phyloP scores from a whole-genome alignment of 306 rosid species.

The Datisca glomerata region DNA sequence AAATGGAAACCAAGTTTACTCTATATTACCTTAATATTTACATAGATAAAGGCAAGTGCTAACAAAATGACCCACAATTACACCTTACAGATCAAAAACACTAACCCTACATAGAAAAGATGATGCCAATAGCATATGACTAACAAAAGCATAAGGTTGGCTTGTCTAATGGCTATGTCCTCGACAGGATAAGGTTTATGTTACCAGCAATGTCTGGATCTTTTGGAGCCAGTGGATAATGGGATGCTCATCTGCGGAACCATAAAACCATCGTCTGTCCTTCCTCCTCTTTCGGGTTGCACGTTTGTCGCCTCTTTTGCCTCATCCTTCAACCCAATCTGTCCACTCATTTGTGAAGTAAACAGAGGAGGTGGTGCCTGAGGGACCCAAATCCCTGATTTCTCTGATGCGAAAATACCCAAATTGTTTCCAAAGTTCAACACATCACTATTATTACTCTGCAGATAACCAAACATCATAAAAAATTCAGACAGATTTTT shows the following conservation, averaged over 20 bases:
- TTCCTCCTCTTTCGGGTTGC: slow-evolving; percentile 12
- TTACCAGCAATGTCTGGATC: slow-evolving; percentile 40
- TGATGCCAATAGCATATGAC: too few relatives aligned
- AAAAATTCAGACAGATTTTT: background rate
- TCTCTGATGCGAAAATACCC: slow-evolving; percentile 16
- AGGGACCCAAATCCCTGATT: slow-evolving; percentile 54
- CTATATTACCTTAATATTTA: too few relatives aligned
- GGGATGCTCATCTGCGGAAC: slow-evolving; percentile 53
- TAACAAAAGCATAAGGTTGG: too few relatives aligned
- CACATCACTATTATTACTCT: slow-evolving; percentile 32
- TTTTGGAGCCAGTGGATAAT: too few relatives aligned
- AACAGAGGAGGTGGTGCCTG: slow-evolving; percentile 30
- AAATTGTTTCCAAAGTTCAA: too few relatives aligned
- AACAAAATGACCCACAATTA: too few relatives aligned
- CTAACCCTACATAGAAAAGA: too few relatives aligned
- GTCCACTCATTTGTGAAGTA: slow-evolving; percentile 22
- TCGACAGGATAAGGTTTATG: too few relatives aligned
- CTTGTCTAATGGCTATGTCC: too few relatives aligned
- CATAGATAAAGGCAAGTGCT: too few relatives aligned
- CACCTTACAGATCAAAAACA: too few relatives aligned
- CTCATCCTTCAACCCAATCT: slow-evolving; percentile 16
- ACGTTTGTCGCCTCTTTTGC: slow-evolving; percentile 22
- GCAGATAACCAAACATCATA: slow-evolving; percentile 2
- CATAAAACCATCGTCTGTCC: slow-evolving; percentile 46
- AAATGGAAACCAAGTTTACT: too few relatives aligned